phyloP scores from a whole-genome alignment of 805 yeast genomes.

The Ascoidea tarda region DNA sequence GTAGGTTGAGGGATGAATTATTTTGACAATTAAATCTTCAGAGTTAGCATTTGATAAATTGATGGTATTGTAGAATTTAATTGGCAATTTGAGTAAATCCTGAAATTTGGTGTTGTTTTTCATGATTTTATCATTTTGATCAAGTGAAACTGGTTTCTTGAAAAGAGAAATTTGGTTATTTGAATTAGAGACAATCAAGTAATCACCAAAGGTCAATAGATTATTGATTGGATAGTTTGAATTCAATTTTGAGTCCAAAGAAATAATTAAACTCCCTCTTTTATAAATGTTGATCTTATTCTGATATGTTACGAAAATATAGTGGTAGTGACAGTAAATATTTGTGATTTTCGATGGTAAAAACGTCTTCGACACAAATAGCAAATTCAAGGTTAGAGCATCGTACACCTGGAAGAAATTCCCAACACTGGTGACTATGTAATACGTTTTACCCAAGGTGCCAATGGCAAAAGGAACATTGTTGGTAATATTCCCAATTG shows the following conservation, averaged over 20 bases:
- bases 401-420: constrained; percentile 85
- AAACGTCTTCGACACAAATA: constrained; percentile 76
- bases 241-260: constrained; percentile 14
- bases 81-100: constrained; percentile 24
- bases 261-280: constrained; percentile 56
- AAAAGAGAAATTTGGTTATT: constrained; percentile 35
- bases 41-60: constrained; percentile 14
- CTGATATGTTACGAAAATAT: constrained; percentile 67
- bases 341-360: constrained; percentile 58
- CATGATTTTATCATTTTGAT: too few species aligned
- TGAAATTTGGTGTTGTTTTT: too few species aligned
- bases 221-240: constrained; percentile 28
- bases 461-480: constrained; percentile 79
- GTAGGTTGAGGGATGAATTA: constrained; percentile 82
- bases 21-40: constrained; percentile 48
- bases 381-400: constrained; percentile 68
- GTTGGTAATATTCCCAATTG: constrained; percentile 84
- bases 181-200: constrained; percentile 41
- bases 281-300: constrained; percentile 62
- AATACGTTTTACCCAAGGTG: constrained; percentile 74
- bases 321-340: constrained; percentile 69
- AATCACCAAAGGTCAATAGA: constrained; percentile 64
- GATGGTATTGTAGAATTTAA: constrained; percentile 57
- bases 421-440: constrained; percentile 84
- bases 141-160: constrained; percentile 25